These are phyloP conservation scores for Catenaria anguillulae DNA, from an alignment of 371 early-diverging fungal genomes.

Conservation along the genomic window DNA sequence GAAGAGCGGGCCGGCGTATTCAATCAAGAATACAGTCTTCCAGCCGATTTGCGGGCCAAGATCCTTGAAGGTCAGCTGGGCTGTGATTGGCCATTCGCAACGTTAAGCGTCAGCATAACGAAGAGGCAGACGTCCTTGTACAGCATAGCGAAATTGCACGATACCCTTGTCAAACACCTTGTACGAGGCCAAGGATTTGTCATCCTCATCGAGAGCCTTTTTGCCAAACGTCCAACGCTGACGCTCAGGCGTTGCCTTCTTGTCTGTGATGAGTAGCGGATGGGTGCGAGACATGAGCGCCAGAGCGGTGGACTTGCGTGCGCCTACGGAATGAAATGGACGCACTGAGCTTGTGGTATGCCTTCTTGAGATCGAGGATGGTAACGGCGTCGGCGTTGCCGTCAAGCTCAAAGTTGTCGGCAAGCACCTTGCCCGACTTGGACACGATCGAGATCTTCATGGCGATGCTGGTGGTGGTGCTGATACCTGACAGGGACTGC, in stretches of 20 bases:
- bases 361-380: constrained; percentile 44
- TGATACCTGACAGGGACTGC: too few relatives aligned
- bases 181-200: constrained; percentile 38
- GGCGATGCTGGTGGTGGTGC: too few relatives aligned
- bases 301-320: too few relatives aligned
- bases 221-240: constrained; percentile 56
- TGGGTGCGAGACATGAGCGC: too few relatives aligned
- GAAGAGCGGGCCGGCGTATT: constrained; percentile 80
- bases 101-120: too few relatives aligned
- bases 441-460: not conserved
- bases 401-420: constrained; percentile 12
- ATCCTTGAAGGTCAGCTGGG: constrained; percentile 8
- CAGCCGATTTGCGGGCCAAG: constrained; percentile 85
- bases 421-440: constrained; percentile 14
- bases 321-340: too few relatives aligned
- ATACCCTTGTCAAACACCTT: constrained; percentile 32
- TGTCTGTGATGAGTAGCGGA: too few relatives aligned
- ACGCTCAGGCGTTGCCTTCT: constrained; percentile 50
- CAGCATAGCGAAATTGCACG: too few relatives aligned
- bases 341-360: constrained; percentile 40
- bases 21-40: constrained; percentile 84
- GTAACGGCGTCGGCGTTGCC: constrained; percentile 22
- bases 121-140: too few relatives aligned
- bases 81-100: too few relatives aligned
- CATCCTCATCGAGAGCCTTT: constrained; percentile 16